Conservation (phyloP, 306 rosid species). For the Crataegus laevigata region DNA sequence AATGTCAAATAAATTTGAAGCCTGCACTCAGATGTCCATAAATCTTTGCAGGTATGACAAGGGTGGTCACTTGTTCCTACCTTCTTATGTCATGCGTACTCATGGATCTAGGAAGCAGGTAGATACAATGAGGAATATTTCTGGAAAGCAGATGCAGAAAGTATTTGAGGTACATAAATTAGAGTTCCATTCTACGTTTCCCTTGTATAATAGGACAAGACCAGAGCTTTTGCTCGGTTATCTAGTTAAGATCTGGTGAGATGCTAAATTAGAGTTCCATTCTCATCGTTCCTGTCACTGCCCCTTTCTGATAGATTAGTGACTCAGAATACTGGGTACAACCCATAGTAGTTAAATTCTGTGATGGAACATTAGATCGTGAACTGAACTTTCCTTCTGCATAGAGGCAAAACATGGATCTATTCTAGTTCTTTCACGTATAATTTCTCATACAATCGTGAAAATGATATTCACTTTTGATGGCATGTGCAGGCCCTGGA, state of each 20-base stretch:
- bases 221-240: background rate
- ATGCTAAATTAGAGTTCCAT: background rate
- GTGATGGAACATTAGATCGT: background rate
- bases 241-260: background rate
- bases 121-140: conserved; percentile 49
- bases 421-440: background rate
- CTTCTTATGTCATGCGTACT: conserved; percentile 84
- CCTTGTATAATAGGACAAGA: background rate
- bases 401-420: background rate
- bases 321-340: background rate
- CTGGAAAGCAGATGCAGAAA: conserved; percentile 56
- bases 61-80: conserved; percentile 85
- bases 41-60: conserved; percentile 57
- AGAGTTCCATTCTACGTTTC: conserved; percentile 1
- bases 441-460: background rate
- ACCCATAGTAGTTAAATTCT: background rate
- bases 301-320: background rate
- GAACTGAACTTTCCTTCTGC: background rate
- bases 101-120: conserved; percentile 80
- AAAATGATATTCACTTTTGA: background rate
- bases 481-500: conserved; percentile 58
- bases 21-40: background rate
- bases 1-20: background rate
- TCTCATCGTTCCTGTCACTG: background rate
- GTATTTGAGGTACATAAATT: conserved; percentile 56